A percentile compares a stretch with the other conserved stretches of the same genome.
phyloP scores from a whole-genome alignment of 2,329 filamentous ascomycete species.

The Botryotinia globosa region DNA sequence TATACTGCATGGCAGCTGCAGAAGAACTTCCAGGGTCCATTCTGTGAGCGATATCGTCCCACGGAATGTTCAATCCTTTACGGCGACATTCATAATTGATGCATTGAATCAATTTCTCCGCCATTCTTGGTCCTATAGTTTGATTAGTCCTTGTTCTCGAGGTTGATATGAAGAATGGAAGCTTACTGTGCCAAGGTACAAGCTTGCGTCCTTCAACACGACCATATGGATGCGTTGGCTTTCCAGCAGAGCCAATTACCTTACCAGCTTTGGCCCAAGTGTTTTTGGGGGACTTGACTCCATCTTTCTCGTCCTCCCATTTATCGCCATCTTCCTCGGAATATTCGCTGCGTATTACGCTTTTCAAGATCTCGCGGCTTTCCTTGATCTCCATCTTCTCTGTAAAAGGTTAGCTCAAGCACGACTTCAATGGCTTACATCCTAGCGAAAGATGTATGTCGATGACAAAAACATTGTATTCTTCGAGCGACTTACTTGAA shows the following conservation, averaged over 20 bases:
- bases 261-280: background rate
- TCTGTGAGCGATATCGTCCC: slow-evolving; percentile 34
- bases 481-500: background rate
- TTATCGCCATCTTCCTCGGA: background rate
- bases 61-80: slow-evolving; percentile 28
- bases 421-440: background rate
- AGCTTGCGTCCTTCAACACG: slow-evolving; percentile 41
- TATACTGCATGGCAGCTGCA: slow-evolving; percentile 27
- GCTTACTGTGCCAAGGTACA: slow-evolving; percentile 47
- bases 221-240: slow-evolving; percentile 34
- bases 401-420: background rate
- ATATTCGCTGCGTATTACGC: background rate
- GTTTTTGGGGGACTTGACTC: background rate
- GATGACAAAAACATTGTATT: background rate
- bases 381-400: background rate
- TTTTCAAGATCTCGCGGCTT: background rate
- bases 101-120: slow-evolving; percentile 45
- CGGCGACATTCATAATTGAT: slow-evolving; percentile 43
- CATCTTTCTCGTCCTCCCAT: background rate
- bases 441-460: background rate
- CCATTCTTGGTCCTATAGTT: slow-evolving; percentile 46
- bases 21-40: slow-evolving; percentile 32
- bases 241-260: background rate
- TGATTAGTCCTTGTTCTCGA: background rate
- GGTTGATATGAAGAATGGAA: background rate